A percentile compares a stretch with the other conserved stretches of the same genome.
Conservation (phyloP, 371 early-diverging fungal genomes). For the Funneliformis caledonium region DNA sequence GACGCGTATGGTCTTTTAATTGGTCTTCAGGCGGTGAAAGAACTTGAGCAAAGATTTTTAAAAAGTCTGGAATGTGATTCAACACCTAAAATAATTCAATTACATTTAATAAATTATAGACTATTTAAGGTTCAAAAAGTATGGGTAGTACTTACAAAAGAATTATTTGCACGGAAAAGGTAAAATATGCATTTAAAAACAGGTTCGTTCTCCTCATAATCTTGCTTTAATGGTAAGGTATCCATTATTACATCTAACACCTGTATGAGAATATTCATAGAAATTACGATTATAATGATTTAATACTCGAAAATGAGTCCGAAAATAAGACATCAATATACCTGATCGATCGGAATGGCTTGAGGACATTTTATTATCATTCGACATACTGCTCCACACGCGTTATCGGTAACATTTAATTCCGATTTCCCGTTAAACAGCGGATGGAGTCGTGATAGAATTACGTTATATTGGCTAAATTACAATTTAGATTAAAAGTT, state of each 20-base stretch:
- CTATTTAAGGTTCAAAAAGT: too few relatives aligned
- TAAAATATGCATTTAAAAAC: constrained; percentile 74
- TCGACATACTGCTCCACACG: constrained; percentile 86
- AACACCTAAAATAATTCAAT: constrained; percentile 43
- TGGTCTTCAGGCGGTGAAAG: constrained; percentile 58
- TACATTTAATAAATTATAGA: neutral
- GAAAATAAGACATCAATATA: constrained; percentile 3
- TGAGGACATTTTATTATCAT: constrained; percentile 73
- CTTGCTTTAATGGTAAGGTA: constrained; percentile 77
- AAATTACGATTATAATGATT: neutral
- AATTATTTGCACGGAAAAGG: constrained; percentile 64
- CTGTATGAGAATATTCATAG: constrained; percentile 36
- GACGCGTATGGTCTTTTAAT: constrained; percentile 58
- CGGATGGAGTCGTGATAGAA: constrained; percentile 76
- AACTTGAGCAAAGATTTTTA: constrained; percentile 55
- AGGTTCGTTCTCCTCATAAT: constrained; percentile 82
- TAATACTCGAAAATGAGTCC: neutral
- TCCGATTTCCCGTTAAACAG: constrained; percentile 68
- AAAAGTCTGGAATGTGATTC: constrained; percentile 48
- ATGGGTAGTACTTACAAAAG: constrained; percentile 49
- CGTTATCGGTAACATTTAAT: constrained; percentile 83
- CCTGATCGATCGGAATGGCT: constrained; percentile 73
- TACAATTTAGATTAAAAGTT: neutral
- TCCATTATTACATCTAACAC: constrained; percentile 72
- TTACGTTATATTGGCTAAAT: constrained; percentile 65